Evolutionary conservation across 257 asterid genomes (phyloP).

Genomic region (Eustoma russellianum): DNA sequence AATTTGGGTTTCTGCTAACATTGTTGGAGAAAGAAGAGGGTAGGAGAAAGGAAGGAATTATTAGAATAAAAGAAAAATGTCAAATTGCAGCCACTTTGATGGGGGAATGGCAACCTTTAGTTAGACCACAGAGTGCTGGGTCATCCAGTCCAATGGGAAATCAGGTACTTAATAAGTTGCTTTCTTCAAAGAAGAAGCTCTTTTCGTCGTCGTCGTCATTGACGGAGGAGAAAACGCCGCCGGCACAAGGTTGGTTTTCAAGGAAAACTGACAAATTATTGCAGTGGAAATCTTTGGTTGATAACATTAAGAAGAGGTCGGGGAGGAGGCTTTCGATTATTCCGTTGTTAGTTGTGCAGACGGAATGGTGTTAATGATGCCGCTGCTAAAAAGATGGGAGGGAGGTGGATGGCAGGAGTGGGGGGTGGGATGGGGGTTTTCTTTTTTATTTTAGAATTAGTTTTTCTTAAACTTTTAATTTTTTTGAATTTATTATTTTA

Average conservation of each 20-base stretch:
- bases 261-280: conserved; percentile 25
- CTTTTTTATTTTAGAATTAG: too few species aligned
- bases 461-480: too few species aligned
- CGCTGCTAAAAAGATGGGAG: too few species aligned
- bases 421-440: too few species aligned
- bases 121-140: conserved; percentile 38
- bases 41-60: conserved; percentile 86
- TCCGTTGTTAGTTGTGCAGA: conserved; percentile 20
- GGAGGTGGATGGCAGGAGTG: too few species aligned
- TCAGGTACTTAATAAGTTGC: conserved; percentile 61
- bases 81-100: conserved; percentile 88
- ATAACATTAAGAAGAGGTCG: conserved; percentile 44
- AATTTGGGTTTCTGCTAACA: too few species aligned
- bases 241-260: conserved; percentile 5
- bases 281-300: conserved; percentile 57
- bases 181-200: conserved; percentile 75
- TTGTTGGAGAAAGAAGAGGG: too few species aligned
- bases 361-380: too few species aligned
- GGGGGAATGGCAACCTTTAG: conserved; percentile 90
- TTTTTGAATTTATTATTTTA: too few species aligned
- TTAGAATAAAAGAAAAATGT: conserved; percentile 91
- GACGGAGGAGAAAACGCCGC: conserved; percentile 15
- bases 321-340: conserved; percentile 24
- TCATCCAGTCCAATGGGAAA: conserved; percentile 47
- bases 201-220: conserved; percentile 22